Evolutionary conservation across 495 filamentous ascomycete species (phyloP), one percentile per base, ranked within the genome.

Genomic region (Viridothelium virens): DNA sequence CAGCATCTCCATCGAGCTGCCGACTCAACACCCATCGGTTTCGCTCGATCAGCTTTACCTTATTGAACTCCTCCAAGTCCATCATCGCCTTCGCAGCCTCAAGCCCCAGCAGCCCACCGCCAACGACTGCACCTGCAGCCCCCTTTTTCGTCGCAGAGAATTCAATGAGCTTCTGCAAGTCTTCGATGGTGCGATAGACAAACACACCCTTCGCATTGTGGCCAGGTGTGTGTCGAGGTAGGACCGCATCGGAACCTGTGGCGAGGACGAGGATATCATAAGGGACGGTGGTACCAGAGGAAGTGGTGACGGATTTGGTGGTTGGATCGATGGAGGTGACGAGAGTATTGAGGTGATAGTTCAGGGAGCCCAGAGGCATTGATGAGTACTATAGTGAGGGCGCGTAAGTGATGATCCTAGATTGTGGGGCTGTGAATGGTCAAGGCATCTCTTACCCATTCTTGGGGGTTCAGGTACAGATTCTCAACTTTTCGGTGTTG

Each of bases 41-140:
- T 62, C 92, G 84, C 76, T 97, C 93, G 66, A 97, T 87, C 11
- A 97, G 78, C 67, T 87, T 90, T 56, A 97, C 91, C 50, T 85
- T 85, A 0, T 81, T 82, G 74, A 90, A 96, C 44, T 86, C 85
- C 70, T 89, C 79, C 16, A 97, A 77, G 73, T 96, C 93, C 77
- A 92, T 89, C 90, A 97, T 90, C 0, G 93, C 93, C 70, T 96
- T 96, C 41, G 93, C 93, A 36, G 93, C 93, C 80, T 97, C 93
- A 0, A 97, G 83, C 0, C 93, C 93, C 0, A 97, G 79, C 37
- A 97, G 72, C 1, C 93, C 93, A 41, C 93, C 93, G n/a, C 93
- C 93, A 12, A 97, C 91, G 1, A 94, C 91, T 2, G 85, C 86
- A 1, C 89, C 93, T 3, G 82, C 83, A 18, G 84, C 81, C 36